A percentile compares a stretch with the other conserved stretches of the same genome.
Evolutionary conservation across 306 rosid genomes (phyloP).

Genomic region (Fragaria nilgerrensis): DNA sequence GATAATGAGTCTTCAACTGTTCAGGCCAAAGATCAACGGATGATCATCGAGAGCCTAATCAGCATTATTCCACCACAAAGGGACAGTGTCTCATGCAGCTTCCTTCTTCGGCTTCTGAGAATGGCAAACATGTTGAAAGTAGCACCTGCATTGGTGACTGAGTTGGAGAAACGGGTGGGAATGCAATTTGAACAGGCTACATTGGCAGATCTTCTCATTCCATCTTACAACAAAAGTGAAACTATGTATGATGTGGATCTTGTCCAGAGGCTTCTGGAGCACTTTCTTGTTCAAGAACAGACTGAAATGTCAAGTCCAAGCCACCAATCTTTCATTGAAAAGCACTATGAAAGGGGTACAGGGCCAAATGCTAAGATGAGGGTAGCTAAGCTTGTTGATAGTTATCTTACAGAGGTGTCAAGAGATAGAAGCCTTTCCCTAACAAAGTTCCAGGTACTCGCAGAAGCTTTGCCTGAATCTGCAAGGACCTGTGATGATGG

Average conservation of each 20-base stretch:
- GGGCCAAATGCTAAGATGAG: constrained; percentile 79
- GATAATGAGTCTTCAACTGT: constrained; percentile 56
- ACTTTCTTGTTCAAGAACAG: constrained; percentile 91
- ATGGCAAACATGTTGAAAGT: constrained; percentile 86
- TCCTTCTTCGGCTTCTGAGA: constrained; percentile 85
- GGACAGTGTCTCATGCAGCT: constrained; percentile 92
- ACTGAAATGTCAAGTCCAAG: constrained; percentile 76
- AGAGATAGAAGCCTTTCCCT: constrained; percentile 89
- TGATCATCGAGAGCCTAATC: constrained; percentile 86
- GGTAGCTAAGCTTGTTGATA: constrained; percentile 96
- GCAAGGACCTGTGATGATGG: constrained; percentile 98
- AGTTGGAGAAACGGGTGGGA: constrained; percentile 91
- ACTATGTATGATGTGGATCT: constrained; percentile 91
- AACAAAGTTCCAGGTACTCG: constrained; percentile 96
- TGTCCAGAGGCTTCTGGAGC: constrained; percentile 88
- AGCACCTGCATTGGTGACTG: constrained; percentile 90
- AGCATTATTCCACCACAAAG: constrained; percentile 96
- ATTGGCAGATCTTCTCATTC: constrained; percentile 76
- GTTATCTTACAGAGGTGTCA: constrained; percentile 94
- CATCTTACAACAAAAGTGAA: constrained; percentile 62
- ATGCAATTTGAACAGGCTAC: constrained; percentile 98
- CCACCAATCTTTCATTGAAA: constrained; percentile 55
- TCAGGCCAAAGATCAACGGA: constrained; percentile 80
- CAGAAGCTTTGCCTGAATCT: constrained; percentile 98
- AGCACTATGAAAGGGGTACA: constrained; percentile 47